These are phyloP conservation scores for Bassia scoparia DNA, from an alignment of 148 eudicot species.

Conservation along the genomic window DNA sequence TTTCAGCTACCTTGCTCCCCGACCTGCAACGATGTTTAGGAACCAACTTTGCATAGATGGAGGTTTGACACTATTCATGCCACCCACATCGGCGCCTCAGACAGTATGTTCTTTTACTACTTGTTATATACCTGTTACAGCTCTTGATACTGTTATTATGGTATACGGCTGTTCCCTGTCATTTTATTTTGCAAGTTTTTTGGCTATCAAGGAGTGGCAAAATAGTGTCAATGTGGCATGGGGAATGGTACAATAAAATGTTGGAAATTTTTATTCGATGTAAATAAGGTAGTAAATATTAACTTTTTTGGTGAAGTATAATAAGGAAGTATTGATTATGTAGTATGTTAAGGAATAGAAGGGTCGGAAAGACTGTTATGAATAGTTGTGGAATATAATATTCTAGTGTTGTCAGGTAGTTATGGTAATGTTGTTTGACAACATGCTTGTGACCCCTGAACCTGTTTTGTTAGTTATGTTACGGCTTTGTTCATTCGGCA, in stretches of 20 bases:
- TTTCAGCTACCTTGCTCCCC: constrained; percentile 83
- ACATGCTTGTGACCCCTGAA: too few relatives aligned
- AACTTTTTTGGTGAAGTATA: not conserved
- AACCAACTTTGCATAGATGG: constrained; percentile 92
- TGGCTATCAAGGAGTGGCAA: not conserved
- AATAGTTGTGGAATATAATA: not conserved
- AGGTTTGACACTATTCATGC: constrained; percentile 96
- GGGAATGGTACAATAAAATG: not conserved
- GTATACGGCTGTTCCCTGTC: not conserved
- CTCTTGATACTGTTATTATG: not conserved
- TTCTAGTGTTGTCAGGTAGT: not conserved
- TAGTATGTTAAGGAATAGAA: not conserved
- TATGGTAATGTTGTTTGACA: too few relatives aligned
- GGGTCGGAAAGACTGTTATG: not conserved
- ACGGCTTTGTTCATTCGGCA: too few relatives aligned
- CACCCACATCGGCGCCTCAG: constrained; percentile 89
- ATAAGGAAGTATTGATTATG: not conserved
- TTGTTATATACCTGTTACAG: constrained; percentile 6
- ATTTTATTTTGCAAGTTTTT: constrained; percentile 1
- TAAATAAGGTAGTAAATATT: not conserved
- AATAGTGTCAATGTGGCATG: not conserved
- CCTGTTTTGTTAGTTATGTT: too few relatives aligned
- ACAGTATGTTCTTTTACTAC: constrained; percentile 53
- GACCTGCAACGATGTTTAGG: constrained; percentile 89
- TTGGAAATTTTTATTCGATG: not conserved